Conservation (phyloP, 73 alveolate species). For the Paramecium caudatum region DNA sequence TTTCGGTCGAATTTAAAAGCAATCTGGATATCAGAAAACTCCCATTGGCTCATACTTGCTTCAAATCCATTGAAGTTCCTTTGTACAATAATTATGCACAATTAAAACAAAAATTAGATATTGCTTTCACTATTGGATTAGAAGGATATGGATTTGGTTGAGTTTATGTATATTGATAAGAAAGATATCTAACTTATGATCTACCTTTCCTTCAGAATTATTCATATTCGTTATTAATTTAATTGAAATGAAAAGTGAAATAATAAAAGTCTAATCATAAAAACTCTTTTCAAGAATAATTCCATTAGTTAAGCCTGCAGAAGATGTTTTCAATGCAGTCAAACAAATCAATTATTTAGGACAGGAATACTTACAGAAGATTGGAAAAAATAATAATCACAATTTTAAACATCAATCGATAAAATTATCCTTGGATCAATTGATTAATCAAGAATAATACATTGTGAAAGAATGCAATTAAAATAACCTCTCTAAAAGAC, state of each 20-base stretch:
- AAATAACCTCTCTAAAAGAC: background rate
- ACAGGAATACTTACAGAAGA: background rate
- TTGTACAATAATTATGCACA: constrained; percentile 22
- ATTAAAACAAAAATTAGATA: constrained; percentile 71
- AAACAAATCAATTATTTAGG: background rate
- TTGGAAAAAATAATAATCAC: background rate
- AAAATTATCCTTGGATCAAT: background rate
- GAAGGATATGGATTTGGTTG: constrained; percentile 79
- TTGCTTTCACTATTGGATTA: constrained; percentile 73
- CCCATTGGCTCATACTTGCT: constrained; percentile 75
- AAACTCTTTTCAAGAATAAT: background rate
- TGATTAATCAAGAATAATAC: background rate
- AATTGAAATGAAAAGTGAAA: constrained; percentile 18
- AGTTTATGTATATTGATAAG: too few species aligned
- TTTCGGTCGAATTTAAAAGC: constrained; percentile 29
- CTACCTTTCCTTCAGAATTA: too few species aligned
- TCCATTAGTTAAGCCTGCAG: background rate
- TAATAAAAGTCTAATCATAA: background rate
- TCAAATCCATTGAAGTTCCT: constrained; percentile 74
- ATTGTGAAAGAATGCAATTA: constrained; percentile 22
- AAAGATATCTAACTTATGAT: too few species aligned
- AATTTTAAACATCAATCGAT: background rate
- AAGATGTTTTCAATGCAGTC: background rate
- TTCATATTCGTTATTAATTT: background rate
- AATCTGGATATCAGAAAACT: constrained; percentile 50